These are phyloP conservation scores for Scutellaria baicalensis DNA, from an alignment of 257 asterid genomes.

Conservation along the genomic window DNA sequence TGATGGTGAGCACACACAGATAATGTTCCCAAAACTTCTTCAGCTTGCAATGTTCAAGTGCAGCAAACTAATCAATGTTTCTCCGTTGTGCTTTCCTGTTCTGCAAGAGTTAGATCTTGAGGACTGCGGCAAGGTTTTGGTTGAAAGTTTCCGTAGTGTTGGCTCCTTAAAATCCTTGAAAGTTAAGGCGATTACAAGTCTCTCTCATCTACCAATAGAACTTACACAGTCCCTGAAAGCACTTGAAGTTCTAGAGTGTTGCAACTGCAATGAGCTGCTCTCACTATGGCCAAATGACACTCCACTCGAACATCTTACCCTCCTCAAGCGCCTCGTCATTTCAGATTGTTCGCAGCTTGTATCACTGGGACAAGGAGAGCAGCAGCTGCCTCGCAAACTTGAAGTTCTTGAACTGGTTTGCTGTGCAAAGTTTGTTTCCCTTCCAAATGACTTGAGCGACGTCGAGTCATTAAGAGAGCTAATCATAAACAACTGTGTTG, in stretches of 20 bases:
- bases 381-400: conserved; percentile 50
- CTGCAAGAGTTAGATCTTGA: conserved; percentile 43
- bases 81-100: conserved; percentile 42
- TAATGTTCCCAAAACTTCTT: conserved; percentile 38
- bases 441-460: conserved; percentile 39
- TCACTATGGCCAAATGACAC: conserved; percentile 41
- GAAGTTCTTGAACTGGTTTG: conserved; percentile 56
- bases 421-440: conserved; percentile 31
- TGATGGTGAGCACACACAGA: conserved; percentile 12
- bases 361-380: conserved; percentile 43
- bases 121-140: conserved; percentile 40
- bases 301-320: conserved; percentile 24
- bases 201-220: conserved; percentile 37
- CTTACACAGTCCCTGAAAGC: conserved; percentile 30
- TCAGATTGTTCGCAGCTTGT: conserved; percentile 47
- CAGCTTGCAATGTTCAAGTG: conserved; percentile 54
- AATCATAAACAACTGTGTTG: conserved; percentile 44
- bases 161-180: conserved; percentile 39
- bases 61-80: conserved; percentile 33
- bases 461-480: conserved; percentile 40
- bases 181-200: conserved; percentile 40
- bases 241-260: conserved; percentile 57
- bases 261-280: conserved; percentile 46
- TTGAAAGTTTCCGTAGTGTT: conserved; percentile 40
- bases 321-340: conserved; percentile 46